Conservation (phyloP, 1,284 basidiomycete genomes). For the Albatrellus sp. region DNA sequence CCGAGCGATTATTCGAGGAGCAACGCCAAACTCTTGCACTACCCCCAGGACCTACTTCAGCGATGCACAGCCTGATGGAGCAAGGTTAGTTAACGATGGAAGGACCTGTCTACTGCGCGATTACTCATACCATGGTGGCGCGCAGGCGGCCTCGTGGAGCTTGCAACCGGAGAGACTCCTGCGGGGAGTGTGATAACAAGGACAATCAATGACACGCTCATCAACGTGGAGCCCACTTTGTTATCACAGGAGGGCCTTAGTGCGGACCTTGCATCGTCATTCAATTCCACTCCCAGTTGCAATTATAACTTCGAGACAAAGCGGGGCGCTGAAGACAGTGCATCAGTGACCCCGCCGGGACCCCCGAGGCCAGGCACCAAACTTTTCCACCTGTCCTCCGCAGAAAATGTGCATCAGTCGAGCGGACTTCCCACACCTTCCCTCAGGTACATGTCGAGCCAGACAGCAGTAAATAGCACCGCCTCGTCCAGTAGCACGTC, state of each 20-base stretch:
- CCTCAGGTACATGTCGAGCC: not conserved
- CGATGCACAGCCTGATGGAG: conserved; percentile 56
- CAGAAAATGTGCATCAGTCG: too few species aligned
- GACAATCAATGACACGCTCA: conserved; percentile 33
- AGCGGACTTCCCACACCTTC: not conserved
- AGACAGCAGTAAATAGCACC: not conserved
- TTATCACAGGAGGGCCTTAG: conserved; percentile 5
- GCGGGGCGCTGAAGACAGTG: too few species aligned
- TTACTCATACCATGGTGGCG: not conserved
- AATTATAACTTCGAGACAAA: too few species aligned
- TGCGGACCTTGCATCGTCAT: not conserved
- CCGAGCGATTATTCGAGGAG: not conserved
- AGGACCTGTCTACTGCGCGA: too few species aligned
- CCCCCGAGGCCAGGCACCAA: too few species aligned
- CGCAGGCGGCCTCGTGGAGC: conserved; percentile 48
- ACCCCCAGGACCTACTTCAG: conserved; percentile 20
- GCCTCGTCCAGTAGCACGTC: not conserved
- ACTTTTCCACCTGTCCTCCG: too few species aligned
- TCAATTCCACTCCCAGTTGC: too few species aligned
- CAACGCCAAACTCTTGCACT: not conserved
- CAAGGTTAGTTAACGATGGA: conserved; percentile 34
- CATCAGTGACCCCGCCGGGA: too few species aligned
- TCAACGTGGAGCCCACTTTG: conserved; percentile 17
- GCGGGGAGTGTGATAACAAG: conserved; percentile 27
- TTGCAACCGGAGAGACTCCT: conserved; percentile 32